phyloP scores from a whole-genome alignment of 805 yeast species.

The Myxozyma neglecta region DNA sequence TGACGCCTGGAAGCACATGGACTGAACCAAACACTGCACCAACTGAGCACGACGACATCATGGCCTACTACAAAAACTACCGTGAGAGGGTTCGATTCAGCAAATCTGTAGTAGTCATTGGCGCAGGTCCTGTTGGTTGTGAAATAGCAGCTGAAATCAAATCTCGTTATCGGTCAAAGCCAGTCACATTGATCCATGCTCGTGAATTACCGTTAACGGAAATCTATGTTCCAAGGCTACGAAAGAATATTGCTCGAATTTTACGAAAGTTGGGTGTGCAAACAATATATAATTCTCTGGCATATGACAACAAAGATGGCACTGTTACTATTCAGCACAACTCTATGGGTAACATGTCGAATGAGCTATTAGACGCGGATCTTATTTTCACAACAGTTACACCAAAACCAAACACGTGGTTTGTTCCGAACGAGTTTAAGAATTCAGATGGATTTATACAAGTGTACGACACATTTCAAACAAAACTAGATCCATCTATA shows the following conservation, averaged over 20 bases:
- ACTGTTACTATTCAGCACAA: slow-evolving; percentile 9
- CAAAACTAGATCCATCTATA: not conserved
- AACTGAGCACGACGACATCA: not conserved
- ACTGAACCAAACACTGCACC: slow-evolving; percentile 9
- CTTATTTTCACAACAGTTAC: slow-evolving; percentile 5
- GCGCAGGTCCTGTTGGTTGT: slow-evolving; percentile 56
- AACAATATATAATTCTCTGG: slow-evolving; percentile 15
- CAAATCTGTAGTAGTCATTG: slow-evolving; percentile 48
- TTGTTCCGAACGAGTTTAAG: slow-evolving; percentile 10
- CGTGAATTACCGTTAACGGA: slow-evolving; percentile 24
- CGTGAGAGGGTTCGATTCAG: slow-evolving; percentile 40
- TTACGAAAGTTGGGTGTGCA: slow-evolving; percentile 31
- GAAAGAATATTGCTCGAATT: slow-evolving; percentile 16
- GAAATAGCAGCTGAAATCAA: slow-evolving; percentile 53
- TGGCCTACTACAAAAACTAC: slow-evolving; percentile 4
- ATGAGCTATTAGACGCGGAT: slow-evolving; percentile 10
- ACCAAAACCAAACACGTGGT: slow-evolving; percentile 6
- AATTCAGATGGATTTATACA: slow-evolving; percentile 2
- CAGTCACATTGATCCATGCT: slow-evolving; percentile 37
- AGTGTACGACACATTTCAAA: slow-evolving; percentile 2
- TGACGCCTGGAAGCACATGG: slow-evolving; percentile 16
- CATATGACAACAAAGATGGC: slow-evolving; percentile 10
- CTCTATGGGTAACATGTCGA: not conserved
- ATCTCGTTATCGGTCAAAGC: slow-evolving; percentile 39
- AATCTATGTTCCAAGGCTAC: slow-evolving; percentile 5